A percentile compares a stretch with the other conserved stretches of the same genome.
Evolutionary conservation across 2,329 filamentous ascomycete genomes (phyloP).

Genomic region (Pseudogymnoascus sp.): DNA sequence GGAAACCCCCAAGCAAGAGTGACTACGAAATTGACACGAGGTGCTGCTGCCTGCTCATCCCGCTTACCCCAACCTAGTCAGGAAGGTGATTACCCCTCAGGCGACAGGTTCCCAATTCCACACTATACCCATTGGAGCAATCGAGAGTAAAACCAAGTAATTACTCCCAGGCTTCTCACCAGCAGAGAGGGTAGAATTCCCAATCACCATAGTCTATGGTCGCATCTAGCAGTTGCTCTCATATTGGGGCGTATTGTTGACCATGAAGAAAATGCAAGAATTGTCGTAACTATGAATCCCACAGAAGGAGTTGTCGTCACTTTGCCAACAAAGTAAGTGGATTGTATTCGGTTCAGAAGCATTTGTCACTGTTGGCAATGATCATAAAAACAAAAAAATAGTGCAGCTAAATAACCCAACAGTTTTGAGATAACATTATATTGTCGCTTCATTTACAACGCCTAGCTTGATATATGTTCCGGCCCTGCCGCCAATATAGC

Average conservation of each 20-base stretch:
- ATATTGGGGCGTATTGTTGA: background rate
- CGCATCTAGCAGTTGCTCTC: background rate
- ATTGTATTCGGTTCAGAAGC: background rate
- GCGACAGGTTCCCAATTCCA: background rate
- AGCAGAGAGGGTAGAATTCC: background rate
- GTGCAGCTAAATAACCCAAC: background rate
- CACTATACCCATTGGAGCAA: background rate
- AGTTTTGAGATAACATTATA: background rate
- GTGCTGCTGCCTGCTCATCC: background rate
- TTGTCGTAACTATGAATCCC: background rate
- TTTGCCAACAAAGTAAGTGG: background rate
- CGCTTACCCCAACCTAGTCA: background rate
- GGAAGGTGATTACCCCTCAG: background rate
- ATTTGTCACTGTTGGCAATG: background rate
- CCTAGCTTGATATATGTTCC: background rate
- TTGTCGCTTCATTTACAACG: background rate
- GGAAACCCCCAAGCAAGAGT: background rate
- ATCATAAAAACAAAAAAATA: background rate
- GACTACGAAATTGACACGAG: background rate
- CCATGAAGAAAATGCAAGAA: background rate
- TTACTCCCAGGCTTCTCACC: background rate
- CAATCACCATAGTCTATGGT: background rate
- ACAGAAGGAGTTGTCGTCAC: background rate
- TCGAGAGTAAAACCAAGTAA: background rate
- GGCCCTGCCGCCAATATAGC: too few relatives aligned